A percentile compares a stretch with the other conserved stretches of the same genome.
phyloP scores from a whole-genome alignment of 2,329 filamentous ascomycete genomes.

The Exophiala sp. region DNA sequence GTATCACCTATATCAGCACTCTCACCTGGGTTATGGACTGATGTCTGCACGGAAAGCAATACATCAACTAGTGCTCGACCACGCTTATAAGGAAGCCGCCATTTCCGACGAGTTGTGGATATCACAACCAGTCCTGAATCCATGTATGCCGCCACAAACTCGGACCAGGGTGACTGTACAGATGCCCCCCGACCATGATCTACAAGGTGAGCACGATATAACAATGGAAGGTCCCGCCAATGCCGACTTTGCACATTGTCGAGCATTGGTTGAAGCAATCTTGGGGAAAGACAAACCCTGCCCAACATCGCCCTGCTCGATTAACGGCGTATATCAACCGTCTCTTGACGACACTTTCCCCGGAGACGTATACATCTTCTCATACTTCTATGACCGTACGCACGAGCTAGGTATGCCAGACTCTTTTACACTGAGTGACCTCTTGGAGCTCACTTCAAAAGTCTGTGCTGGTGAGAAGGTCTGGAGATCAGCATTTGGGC shows the following conservation, averaged over 20 bases:
- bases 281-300: constrained; percentile 83
- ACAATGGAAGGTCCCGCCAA: constrained; percentile 83
- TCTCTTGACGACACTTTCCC: constrained; percentile 87
- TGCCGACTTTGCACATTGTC: constrained; percentile 81
- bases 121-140: constrained; percentile 69
- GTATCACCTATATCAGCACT: constrained; percentile 96
- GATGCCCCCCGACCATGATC: constrained; percentile 61
- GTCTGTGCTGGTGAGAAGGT: constrained; percentile 75
- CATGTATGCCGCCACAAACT: constrained; percentile 82
- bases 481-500: constrained; percentile 73
- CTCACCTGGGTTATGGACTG: constrained; percentile 91
- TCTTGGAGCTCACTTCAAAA: constrained; percentile 76
- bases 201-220: constrained; percentile 64
- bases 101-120: constrained; percentile 62
- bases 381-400: constrained; percentile 96
- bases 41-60: constrained; percentile 92
- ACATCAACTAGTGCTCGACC: constrained; percentile 70
- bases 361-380: constrained; percentile 94
- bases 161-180: constrained; percentile 68
- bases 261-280: constrained; percentile 83
- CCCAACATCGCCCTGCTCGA: constrained; percentile 85
- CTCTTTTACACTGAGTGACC: constrained; percentile 85
- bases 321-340: constrained; percentile 96
- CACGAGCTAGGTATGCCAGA: constrained; percentile 94
- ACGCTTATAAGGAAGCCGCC: constrained; percentile 62